These are phyloP conservation scores for Stenogyne calaminthoides DNA, from an alignment of 305 asterid genomes.

Conservation along the genomic window DNA sequence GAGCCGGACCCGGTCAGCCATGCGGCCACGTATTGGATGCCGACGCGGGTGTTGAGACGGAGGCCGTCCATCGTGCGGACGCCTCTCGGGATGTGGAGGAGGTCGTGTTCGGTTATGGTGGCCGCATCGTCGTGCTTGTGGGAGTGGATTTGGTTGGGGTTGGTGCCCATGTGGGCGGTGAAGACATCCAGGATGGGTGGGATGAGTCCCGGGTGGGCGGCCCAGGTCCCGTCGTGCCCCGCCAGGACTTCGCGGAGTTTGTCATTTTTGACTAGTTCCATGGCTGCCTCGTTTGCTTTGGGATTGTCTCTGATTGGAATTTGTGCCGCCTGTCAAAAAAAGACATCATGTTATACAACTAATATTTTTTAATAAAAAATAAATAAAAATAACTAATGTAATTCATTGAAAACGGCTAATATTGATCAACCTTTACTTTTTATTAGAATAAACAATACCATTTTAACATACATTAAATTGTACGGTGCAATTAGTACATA, in stretches of 20 bases:
- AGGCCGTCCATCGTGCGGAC: slow-evolving; percentile 83
- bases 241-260: slow-evolving; percentile 79
- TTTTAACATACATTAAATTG: too few species aligned
- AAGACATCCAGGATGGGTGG: slow-evolving; percentile 70
- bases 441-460: too few species aligned
- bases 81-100: slow-evolving; percentile 68
- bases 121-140: slow-evolving; percentile 60
- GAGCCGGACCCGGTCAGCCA: slow-evolving; percentile 89
- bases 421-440: too few species aligned
- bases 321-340: slow-evolving; percentile 72
- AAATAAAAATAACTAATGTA: too few species aligned
- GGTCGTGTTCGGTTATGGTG: slow-evolving; percentile 60
- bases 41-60: slow-evolving; percentile 80
- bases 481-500: too few species aligned
- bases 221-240: slow-evolving; percentile 98
- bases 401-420: too few species aligned
- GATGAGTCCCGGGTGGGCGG: slow-evolving; percentile 92
- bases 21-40: slow-evolving; percentile 84
- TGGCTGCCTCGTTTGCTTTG: slow-evolving; percentile 72
- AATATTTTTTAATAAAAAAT: too few species aligned
- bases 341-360: too few species aligned
- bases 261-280: slow-evolving; percentile 76
- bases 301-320: slow-evolving; percentile 84
- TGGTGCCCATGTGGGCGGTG: slow-evolving; percentile 51
- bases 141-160: slow-evolving; percentile 66